Evolutionary conservation across 495 filamentous ascomycete species (phyloP).

Genomic region (Halenospora varia): DNA sequence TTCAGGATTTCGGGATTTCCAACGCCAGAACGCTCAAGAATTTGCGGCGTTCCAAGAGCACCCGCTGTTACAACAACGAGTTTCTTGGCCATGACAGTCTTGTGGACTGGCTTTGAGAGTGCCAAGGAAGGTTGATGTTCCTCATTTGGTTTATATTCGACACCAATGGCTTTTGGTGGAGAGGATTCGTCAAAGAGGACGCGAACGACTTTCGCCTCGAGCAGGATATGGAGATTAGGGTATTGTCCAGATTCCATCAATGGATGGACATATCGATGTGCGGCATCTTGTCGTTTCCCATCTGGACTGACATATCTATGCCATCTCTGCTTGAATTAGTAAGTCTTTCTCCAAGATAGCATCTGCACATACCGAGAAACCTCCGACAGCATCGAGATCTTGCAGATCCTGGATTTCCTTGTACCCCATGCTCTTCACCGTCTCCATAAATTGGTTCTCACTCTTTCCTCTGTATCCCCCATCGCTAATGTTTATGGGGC

Average conservation of each 20-base stretch:
- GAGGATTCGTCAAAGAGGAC: slow-evolving; percentile 43
- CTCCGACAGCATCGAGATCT: slow-evolving; percentile 20
- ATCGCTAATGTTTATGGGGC: slow-evolving; percentile 30
- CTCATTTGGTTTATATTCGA: slow-evolving; percentile 37
- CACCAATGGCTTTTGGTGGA: slow-evolving; percentile 35
- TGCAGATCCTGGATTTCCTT: slow-evolving; percentile 24
- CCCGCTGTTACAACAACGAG: slow-evolving; percentile 60
- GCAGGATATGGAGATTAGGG: slow-evolving; percentile 47
- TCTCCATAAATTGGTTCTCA: slow-evolving; percentile 31
- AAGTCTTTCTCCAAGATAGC: background rate
- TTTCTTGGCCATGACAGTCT: slow-evolving; percentile 34
- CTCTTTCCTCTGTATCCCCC: slow-evolving; percentile 30
- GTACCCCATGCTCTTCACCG: slow-evolving; percentile 30
- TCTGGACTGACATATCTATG: slow-evolving; percentile 31
- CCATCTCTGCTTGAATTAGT: slow-evolving; percentile 16
- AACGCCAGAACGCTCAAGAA: slow-evolving; percentile 72
- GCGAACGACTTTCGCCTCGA: slow-evolving; percentile 45
- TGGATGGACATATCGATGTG: slow-evolving; percentile 41
- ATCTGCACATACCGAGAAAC: slow-evolving; percentile 13
- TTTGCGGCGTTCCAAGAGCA: slow-evolving; percentile 53
- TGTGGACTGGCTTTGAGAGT: slow-evolving; percentile 17
- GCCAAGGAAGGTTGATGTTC: slow-evolving; percentile 15
- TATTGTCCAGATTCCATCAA: slow-evolving; percentile 40
- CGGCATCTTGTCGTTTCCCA: slow-evolving; percentile 43
- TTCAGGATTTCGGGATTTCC: slow-evolving; percentile 61